Conservation (phyloP, 371 early-diverging fungal genomes). For the Mortierella sp. region DNA sequence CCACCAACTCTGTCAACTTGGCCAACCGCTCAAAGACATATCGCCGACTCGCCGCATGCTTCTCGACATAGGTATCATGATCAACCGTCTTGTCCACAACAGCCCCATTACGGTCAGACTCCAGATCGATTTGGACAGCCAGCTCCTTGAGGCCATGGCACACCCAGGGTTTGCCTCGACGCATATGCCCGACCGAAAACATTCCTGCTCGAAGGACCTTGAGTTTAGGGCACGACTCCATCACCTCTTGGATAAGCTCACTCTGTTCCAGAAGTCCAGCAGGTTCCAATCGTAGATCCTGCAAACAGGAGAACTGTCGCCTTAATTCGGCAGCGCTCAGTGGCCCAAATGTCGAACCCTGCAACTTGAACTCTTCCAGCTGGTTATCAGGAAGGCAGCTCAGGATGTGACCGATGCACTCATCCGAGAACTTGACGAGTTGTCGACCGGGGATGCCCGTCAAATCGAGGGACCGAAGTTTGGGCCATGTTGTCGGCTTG, state of each 20-base stretch:
- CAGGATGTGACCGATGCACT: neutral
- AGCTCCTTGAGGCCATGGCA: neutral
- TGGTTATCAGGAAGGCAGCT: neutral
- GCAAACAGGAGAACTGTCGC: neutral
- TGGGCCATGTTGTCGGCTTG: conserved; percentile 1
- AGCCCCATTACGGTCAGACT: neutral
- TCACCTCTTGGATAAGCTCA: neutral
- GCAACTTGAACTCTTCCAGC: neutral
- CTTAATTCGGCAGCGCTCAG: neutral
- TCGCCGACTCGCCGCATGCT: neutral
- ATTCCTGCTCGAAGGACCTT: neutral
- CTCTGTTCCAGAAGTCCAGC: neutral
- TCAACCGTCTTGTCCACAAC: neutral
- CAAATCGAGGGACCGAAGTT: neutral
- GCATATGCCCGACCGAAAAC: neutral
- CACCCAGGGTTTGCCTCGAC: neutral
- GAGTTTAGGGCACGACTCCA: conserved; percentile 6
- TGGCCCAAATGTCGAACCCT: neutral
- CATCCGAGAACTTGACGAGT: conserved; percentile 1
- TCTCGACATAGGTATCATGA: neutral
- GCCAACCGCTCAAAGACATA: neutral
- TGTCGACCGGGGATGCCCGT: neutral
- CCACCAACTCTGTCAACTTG: neutral
- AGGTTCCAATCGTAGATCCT: conserved; percentile 6
- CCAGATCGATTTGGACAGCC: conserved; percentile 2